Evolutionary conservation across 441 rosid genomes (phyloP).

Genomic region (Populus hybrid): DNA sequence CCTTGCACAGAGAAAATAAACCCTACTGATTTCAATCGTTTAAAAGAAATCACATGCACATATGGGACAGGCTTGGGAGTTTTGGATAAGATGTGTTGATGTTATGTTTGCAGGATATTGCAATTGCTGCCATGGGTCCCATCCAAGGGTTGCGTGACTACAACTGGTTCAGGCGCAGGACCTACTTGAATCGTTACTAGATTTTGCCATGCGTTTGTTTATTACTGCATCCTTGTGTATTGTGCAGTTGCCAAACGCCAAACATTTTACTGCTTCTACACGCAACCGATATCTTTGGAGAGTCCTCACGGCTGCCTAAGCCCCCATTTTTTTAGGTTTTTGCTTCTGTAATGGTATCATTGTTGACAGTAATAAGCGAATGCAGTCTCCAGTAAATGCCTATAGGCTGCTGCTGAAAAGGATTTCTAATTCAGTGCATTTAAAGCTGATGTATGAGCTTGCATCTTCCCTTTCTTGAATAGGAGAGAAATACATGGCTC

Average conservation of each 20-base stretch:
- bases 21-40: neutral
- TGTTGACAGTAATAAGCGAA: slow-evolving; percentile 25
- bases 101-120: slow-evolving; percentile 62
- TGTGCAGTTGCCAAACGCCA: slow-evolving; percentile 14
- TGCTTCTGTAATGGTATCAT: slow-evolving; percentile 20
- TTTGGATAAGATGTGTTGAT: neutral
- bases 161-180: slow-evolving; percentile 99
- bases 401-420: neutral
- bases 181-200: slow-evolving; percentile 95
- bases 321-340: slow-evolving; percentile 10
- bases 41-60: neutral
- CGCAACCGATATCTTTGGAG: slow-evolving; percentile 9
- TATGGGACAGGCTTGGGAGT: neutral
- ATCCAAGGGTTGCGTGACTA: slow-evolving; percentile 85
- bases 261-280: slow-evolving; percentile 24
- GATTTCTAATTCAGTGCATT: neutral
- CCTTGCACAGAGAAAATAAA: neutral
- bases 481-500: neutral
- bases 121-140: slow-evolving; percentile 95
- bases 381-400: slow-evolving; percentile 19
- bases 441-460: neutral
- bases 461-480: neutral
- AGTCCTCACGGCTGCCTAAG: slow-evolving; percentile 15
- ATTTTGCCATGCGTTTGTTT: neutral
- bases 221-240: neutral